These are phyloP conservation scores for Xerophyta viscosa DNA, from an alignment of 106 monocot species.

Conservation along the genomic window DNA sequence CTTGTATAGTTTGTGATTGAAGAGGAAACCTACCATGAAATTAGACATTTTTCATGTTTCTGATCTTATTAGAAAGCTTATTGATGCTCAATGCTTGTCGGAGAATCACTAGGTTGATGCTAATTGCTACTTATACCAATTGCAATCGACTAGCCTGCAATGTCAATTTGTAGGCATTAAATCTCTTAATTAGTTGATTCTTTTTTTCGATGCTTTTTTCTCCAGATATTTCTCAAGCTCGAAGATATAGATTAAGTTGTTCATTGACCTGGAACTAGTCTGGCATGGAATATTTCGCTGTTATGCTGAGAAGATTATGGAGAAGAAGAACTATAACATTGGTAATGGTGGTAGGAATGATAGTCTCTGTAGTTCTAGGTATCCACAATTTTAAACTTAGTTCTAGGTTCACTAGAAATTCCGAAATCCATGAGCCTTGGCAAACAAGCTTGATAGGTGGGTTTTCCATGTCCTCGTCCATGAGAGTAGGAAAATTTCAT, in stretches of 20 bases:
- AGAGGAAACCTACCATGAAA: too few species aligned
- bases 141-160: too few species aligned
- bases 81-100: too few species aligned
- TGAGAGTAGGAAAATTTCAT: constrained; percentile 18
- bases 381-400: constrained; percentile 32
- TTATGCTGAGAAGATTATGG: constrained; percentile 5
- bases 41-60: too few species aligned
- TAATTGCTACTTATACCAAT: too few species aligned
- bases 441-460: constrained; percentile 1
- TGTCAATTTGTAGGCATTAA: too few species aligned
- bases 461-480: neutral
- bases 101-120: too few species aligned
- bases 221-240: constrained; percentile 1
- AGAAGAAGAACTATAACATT: constrained; percentile 10
- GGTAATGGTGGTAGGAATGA: constrained; percentile 22
- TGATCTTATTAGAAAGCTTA: too few species aligned
- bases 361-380: constrained; percentile 21
- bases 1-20: too few species aligned
- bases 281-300: constrained; percentile 1
- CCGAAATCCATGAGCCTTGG: neutral
- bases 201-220: too few species aligned
- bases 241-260: neutral
- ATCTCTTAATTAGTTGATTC: too few species aligned
- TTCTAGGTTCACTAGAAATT: constrained; percentile 13
- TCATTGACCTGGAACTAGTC: neutral